Evolutionary conservation across 140 eudicot species (phyloP), one percentile per base, ranked within the genome.

Genomic region (Flaveria floridana): DNA sequence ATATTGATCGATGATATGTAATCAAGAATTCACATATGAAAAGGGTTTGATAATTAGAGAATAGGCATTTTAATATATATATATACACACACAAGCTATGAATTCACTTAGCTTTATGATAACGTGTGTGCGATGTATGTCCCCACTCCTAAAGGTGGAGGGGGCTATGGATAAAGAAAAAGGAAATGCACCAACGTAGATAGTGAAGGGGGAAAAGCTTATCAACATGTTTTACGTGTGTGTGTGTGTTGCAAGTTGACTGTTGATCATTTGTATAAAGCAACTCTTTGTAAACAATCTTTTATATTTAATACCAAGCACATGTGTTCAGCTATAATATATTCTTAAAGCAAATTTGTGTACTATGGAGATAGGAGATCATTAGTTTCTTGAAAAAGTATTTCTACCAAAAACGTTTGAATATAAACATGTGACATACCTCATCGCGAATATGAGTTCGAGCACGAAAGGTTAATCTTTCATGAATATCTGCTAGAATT

Each of bases 361-460:
- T n/a, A 55, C 11, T 55, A 19, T 19, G 14, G 28, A 20, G 64
- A 6, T 57, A 52, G 0, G 20, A 7, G 59, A n/a, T 57, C 30
- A 57, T 10, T 16, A 55, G 12, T 57, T 57, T 57, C 14, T 57
- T 20, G 65, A 20, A 28, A 57, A 57, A 57, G 0, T 8, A 21
- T 57, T 20, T 7, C 65, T 28, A 30, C 0, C 21, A 19, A 18
- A 12, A 13, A 30, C 7, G 41, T 18, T 71, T 26, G 34, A 28
- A 71, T 12, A 6, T 59, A 55, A 57, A 78, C 81, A 48, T 80
- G 84, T 85, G 4, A 74, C 84, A 50, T 82, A 90, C 99, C 92
- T 94, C 99, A 84, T 94, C 97, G 70, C 95, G 97, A 63, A 94
- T 94, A 78, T 90, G 89, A 3, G 97, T 94, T 63, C 99, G 88